These are phyloP conservation scores for Trichocladium antarcticum DNA, from an alignment of 495 filamentous ascomycete species.

Conservation along the genomic window DNA sequence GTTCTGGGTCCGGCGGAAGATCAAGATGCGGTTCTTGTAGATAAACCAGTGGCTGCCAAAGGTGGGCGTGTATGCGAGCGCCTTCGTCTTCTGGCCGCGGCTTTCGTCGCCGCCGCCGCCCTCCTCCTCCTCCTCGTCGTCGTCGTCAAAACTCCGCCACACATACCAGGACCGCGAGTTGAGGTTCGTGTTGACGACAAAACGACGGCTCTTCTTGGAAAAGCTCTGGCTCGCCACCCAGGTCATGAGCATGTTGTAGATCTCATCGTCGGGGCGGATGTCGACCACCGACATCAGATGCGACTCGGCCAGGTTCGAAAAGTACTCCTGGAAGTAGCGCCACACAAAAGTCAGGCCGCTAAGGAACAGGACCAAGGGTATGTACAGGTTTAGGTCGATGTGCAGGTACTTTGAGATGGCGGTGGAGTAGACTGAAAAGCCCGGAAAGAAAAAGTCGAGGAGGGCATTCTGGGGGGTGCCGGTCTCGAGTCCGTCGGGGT, in stretches of 20 bases:
- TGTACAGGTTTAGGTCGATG: slow-evolving; percentile 61
- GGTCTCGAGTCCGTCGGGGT: background rate
- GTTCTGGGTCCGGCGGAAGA: slow-evolving; percentile 41
- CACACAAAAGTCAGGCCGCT: slow-evolving; percentile 40
- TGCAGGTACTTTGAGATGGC: slow-evolving; percentile 49
- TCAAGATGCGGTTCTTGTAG: slow-evolving; percentile 45
- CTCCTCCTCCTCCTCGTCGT: slow-evolving; percentile 41
- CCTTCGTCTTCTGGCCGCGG: slow-evolving; percentile 43
- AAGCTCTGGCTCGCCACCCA: slow-evolving; percentile 56
- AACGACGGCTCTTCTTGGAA: slow-evolving; percentile 44
- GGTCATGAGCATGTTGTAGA: slow-evolving; percentile 58
- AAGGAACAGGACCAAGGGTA: slow-evolving; percentile 47
- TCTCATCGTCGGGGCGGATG: slow-evolving; percentile 55
- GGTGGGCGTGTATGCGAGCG: slow-evolving; percentile 51
- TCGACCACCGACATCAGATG: slow-evolving; percentile 50
- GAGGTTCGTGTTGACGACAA: slow-evolving; percentile 49
- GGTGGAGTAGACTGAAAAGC: slow-evolving; percentile 53
- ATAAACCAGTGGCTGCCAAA: slow-evolving; percentile 57
- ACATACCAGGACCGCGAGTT: slow-evolving; percentile 37
- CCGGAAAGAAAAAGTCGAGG: slow-evolving; percentile 65
- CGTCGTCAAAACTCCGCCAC: slow-evolving; percentile 33
- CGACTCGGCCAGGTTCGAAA: slow-evolving; percentile 33
- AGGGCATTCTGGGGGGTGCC: slow-evolving; percentile 29
- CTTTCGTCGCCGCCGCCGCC: slow-evolving; percentile 15
- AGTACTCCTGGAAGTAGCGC: slow-evolving; percentile 39